Conservation (phyloP, 345 rosid species). For the Capsella bursapastoris region DNA sequence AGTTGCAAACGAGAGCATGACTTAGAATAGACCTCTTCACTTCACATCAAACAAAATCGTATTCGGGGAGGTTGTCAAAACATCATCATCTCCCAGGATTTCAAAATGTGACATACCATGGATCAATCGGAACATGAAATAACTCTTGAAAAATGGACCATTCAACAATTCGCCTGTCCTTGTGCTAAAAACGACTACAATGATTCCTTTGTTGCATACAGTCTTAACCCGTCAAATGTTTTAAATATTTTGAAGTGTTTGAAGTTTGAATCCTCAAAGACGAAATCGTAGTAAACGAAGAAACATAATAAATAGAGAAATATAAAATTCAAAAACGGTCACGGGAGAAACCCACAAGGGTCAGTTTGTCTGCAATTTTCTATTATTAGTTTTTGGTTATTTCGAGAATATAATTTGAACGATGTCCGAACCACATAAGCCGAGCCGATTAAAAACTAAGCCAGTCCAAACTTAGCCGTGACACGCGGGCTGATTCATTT, state of each 20-base stretch:
- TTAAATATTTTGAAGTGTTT: slow-evolving; percentile 4
- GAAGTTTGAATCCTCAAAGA: slow-evolving; percentile 25
- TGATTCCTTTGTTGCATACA: background rate
- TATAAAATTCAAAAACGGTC: slow-evolving; percentile 33
- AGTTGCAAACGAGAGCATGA: no score
- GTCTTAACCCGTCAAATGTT: slow-evolving; percentile 1
- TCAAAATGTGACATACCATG: no score
- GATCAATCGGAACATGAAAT: no score
- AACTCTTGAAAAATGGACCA: background rate
- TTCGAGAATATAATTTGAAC: slow-evolving; percentile 40
- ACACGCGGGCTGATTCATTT: slow-evolving; percentile 13
- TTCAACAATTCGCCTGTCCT: background rate
- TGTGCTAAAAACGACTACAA: background rate
- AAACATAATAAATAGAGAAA: slow-evolving; percentile 15
- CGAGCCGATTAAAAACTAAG: slow-evolving; percentile 24
- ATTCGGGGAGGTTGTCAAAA: no score
- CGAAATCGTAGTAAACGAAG: background rate
- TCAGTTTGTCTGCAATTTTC: slow-evolving; percentile 23
- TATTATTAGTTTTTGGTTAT: slow-evolving; percentile 9
- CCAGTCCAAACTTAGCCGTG: background rate
- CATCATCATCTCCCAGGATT: no score
- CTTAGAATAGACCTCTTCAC: no score
- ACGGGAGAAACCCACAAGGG: slow-evolving; percentile 36
- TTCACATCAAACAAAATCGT: no score
- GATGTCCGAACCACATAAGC: slow-evolving; percentile 39